A percentile compares a stretch with the other conserved stretches of the same genome.
These are phyloP conservation scores for Naganishia antarctica DNA, from an alignment of 768 basidiomycete species.

Conservation along the genomic window DNA sequence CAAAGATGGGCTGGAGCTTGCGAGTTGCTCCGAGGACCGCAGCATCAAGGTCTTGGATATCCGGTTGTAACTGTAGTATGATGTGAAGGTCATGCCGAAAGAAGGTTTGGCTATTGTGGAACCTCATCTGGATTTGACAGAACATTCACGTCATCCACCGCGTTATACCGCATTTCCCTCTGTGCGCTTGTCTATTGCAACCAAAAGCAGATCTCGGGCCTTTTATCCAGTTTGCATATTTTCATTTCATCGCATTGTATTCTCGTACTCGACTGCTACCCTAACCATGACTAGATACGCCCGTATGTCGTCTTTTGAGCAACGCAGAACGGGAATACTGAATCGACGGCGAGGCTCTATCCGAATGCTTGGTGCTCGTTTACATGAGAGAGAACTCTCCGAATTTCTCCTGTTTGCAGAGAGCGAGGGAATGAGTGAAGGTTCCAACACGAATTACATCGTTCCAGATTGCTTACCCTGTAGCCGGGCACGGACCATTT, in stretches of 20 bases:
- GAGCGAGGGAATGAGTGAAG: not conserved
- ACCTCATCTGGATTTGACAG: too few relatives aligned
- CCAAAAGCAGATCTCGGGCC: not conserved
- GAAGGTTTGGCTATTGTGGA: too few relatives aligned
- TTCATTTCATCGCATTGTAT: slow-evolving; percentile 6
- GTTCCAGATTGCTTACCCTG: slow-evolving; percentile 43
- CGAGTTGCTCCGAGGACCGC: slow-evolving; percentile 88
- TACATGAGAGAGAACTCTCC: slow-evolving; percentile 90
- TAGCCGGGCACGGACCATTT: slow-evolving; percentile 68
- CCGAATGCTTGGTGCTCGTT: slow-evolving; percentile 19
- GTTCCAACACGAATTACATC: not conserved
- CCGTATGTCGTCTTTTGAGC: not conserved
- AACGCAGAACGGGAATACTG: too few relatives aligned
- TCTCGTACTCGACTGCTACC: not conserved
- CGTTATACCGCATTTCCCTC: too few relatives aligned
- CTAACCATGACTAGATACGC: not conserved
- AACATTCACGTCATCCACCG: too few relatives aligned
- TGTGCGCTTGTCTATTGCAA: too few relatives aligned
- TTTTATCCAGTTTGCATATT: slow-evolving; percentile 3
- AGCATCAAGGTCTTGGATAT: slow-evolving; percentile 63
- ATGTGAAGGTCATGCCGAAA: too few relatives aligned
- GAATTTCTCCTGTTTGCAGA: slow-evolving; percentile 75
- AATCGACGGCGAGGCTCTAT: too few relatives aligned
- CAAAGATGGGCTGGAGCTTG: slow-evolving; percentile 55
- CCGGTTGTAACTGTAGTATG: slow-evolving; percentile 16